Evolutionary conservation across 1,284 basidiomycete species (phyloP).

Genomic region (Marasmius oreades): DNA sequence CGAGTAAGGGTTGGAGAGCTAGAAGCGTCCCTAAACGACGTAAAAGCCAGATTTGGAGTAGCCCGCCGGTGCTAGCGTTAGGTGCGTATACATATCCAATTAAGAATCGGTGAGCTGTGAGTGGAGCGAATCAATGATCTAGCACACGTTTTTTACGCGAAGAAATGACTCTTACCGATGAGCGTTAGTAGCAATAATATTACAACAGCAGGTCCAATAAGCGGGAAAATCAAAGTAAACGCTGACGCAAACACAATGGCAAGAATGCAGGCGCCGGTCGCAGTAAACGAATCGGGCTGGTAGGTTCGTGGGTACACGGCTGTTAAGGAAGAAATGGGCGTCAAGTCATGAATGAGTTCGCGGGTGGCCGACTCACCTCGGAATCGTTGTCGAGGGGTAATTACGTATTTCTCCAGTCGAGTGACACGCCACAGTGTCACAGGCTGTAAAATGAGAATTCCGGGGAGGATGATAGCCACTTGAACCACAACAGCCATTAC

Average conservation of each 20-base stretch:
- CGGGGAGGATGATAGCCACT: conserved; percentile 70
- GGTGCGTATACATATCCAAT: conserved; percentile 72
- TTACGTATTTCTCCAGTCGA: conserved; percentile 48
- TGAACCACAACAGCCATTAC: conserved; percentile 62
- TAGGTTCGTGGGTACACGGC: conserved; percentile 72
- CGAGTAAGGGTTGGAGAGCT: conserved; percentile 67
- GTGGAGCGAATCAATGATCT: background rate
- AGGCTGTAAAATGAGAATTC: conserved; percentile 67
- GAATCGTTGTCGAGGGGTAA: conserved; percentile 78
- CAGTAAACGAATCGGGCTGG: conserved; percentile 51
- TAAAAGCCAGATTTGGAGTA: conserved; percentile 71
- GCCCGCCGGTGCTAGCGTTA: conserved; percentile 68
- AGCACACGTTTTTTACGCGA: background rate
- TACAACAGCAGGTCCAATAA: conserved; percentile 69
- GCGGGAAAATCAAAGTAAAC: conserved; percentile 72
- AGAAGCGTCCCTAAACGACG: conserved; percentile 64
- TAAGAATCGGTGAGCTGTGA: conserved; percentile 67
- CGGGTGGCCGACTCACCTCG: conserved; percentile 46
- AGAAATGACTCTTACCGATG: conserved; percentile 48
- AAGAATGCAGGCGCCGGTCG: conserved; percentile 61
- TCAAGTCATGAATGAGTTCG: background rate
- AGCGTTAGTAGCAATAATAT: conserved; percentile 66
- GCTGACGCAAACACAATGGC: conserved; percentile 70
- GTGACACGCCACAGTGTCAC: conserved; percentile 54
- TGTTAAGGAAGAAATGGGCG: conserved; percentile 26